These are phyloP conservation scores for Phialophora macrospora DNA, from an alignment of 2,329 filamentous ascomycete species.

Conservation along the genomic window DNA sequence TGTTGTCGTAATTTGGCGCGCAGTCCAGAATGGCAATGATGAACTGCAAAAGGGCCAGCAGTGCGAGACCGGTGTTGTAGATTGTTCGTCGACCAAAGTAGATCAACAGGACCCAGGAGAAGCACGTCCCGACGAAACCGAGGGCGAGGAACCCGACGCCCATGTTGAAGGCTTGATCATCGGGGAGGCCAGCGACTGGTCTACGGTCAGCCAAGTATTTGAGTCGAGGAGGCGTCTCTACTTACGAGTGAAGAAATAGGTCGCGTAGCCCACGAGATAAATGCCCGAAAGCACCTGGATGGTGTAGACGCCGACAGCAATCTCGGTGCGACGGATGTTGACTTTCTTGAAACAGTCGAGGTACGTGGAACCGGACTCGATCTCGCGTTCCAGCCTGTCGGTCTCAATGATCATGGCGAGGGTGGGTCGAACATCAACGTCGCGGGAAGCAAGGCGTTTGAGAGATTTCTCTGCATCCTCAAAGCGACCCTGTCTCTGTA, in stretches of 20 bases:
- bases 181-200: conserved; percentile 41
- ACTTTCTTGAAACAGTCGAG: conserved; percentile 52
- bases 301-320: conserved; percentile 51
- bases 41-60: conserved; percentile 44
- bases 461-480: conserved; percentile 48
- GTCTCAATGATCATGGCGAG: conserved; percentile 51
- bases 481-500: conserved; percentile 45
- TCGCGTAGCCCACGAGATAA: conserved; percentile 52
- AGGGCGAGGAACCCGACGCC: conserved; percentile 48
- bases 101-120: conserved; percentile 46
- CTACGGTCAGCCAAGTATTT: not conserved
- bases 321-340: conserved; percentile 52
- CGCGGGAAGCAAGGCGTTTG: conserved; percentile 44
- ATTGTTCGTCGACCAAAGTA: conserved; percentile 45
- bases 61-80: conserved; percentile 44
- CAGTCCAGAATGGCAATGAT: conserved; percentile 51
- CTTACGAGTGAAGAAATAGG: conserved; percentile 56
- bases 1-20: conserved; percentile 43
- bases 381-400: conserved; percentile 48
- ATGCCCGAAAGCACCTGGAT: conserved; percentile 52
- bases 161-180: conserved; percentile 47
- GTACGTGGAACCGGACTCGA: conserved; percentile 45
- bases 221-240: not conserved
- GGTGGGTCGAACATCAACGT: conserved; percentile 50
- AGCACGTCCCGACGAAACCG: conserved; percentile 49